Conservation (phyloP, 169 alveolate species). For the Sarcocystis neurona region DNA sequence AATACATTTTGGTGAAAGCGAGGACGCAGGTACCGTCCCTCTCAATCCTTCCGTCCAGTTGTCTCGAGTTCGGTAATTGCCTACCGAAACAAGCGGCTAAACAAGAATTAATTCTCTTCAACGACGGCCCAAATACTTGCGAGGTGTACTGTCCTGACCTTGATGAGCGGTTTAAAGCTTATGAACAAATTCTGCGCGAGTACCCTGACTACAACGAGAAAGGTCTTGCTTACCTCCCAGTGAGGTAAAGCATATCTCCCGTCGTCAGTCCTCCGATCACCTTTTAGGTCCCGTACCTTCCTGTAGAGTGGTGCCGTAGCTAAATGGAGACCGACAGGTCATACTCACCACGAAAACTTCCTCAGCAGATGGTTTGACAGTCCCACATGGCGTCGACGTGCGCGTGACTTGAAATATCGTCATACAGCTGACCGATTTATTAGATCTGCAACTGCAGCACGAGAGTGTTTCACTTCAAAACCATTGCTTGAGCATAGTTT, state of each 20-base stretch:
- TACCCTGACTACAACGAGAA: slow-evolving; percentile 76
- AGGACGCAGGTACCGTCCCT: slow-evolving; percentile 67
- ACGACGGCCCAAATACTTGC: slow-evolving; percentile 87
- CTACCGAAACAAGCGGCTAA: slow-evolving; percentile 52
- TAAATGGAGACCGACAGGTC: no score
- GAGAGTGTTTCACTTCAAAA: no score
- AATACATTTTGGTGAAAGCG: slow-evolving; percentile 79
- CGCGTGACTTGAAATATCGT: no score
- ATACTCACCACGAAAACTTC: no score
- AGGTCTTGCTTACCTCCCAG: slow-evolving; percentile 67
- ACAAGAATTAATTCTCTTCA: slow-evolving; percentile 73
- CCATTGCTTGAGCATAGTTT: no score
- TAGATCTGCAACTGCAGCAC: no score
- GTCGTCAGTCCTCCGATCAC: no score
- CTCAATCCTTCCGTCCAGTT: slow-evolving; percentile 37
- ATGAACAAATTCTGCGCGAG: slow-evolving; percentile 84
- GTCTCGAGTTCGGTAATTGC: slow-evolving; percentile 43
- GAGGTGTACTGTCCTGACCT: slow-evolving; percentile 88
- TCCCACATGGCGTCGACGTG: no score
- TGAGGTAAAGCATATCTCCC: slow-evolving; percentile 60
- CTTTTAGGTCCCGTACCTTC: no score
- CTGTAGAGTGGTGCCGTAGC: no score
- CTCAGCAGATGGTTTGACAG: no score
- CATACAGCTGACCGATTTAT: no score
- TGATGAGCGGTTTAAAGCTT: slow-evolving; percentile 83